phyloP scores from a whole-genome alignment of 202 grass and related monocot species.

The Schoenoplectus triqueter region DNA sequence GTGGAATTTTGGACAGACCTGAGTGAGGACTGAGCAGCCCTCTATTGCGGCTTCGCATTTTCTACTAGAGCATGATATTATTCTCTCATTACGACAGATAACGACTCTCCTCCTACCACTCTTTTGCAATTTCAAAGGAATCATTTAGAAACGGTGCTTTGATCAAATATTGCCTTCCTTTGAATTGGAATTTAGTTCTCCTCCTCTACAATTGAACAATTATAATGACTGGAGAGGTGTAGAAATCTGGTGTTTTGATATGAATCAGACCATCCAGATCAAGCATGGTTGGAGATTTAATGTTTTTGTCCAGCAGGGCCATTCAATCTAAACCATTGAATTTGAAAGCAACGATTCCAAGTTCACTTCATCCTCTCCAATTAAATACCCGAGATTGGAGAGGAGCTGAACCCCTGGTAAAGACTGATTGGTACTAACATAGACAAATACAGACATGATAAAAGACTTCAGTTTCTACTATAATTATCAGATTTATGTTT shows the following conservation, averaged over 20 bases:
- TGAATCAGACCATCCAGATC: too few species aligned
- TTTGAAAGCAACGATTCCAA: not conserved
- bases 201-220: too few species aligned
- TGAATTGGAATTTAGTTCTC: too few species aligned
- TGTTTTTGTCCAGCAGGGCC: not conserved
- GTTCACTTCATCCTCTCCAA: too few species aligned
- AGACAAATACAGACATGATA: not conserved
- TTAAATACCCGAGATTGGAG: too few species aligned
- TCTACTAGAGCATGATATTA: not conserved
- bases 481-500: too few species aligned
- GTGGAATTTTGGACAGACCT: not conserved
- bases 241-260: too few species aligned
- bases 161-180: not conserved
- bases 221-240: too few species aligned
- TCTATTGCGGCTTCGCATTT: slow-evolving; percentile 22
- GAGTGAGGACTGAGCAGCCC: not conserved
- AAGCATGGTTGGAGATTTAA: too few species aligned
- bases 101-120: slow-evolving; percentile 21
- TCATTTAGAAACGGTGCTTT: slow-evolving; percentile 5
- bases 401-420: too few species aligned
- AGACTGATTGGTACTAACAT: not conserved
- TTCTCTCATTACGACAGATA: not conserved
- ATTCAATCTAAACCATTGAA: not conserved
- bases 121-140: slow-evolving; percentile 19
- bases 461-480: not conserved